Conservation (phyloP, 306 rosid species). For the Medicago lupulina region DNA sequence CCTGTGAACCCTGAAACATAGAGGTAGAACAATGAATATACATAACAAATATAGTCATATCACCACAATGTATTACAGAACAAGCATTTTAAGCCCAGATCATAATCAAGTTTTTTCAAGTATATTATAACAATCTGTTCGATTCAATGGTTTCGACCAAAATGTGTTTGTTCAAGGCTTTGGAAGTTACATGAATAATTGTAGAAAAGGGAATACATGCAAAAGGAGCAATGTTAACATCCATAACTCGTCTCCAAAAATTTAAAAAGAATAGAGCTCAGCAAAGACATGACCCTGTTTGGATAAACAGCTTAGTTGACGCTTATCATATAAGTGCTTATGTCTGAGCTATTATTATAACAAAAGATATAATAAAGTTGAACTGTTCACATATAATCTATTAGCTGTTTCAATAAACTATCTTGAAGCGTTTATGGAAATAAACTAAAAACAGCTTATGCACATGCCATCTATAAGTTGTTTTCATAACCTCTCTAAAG, state of each 20-base stretch:
- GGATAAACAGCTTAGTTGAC: too few relatives aligned
- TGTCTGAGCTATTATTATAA: neutral
- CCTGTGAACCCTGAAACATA: constrained; percentile 67
- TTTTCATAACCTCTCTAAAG: neutral
- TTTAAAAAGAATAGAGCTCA: too few relatives aligned
- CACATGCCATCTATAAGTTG: too few relatives aligned
- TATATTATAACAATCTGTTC: neutral
- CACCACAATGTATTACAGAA: neutral
- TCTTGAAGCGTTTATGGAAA: neutral
- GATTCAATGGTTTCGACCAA: neutral
- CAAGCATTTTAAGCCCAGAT: neutral
- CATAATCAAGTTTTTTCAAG: constrained; percentile 7
- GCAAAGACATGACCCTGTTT: too few relatives aligned
- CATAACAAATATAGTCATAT: too few relatives aligned
- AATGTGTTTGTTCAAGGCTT: neutral
- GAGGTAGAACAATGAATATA: constrained; percentile 34
- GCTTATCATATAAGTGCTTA: neutral
- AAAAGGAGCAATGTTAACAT: too few relatives aligned
- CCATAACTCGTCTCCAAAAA: too few relatives aligned
- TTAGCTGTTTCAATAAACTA: neutral
- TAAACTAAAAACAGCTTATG: neutral
- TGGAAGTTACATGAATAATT: too few relatives aligned
- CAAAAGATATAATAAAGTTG: neutral
- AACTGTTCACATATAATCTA: neutral
- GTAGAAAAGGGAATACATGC: too few relatives aligned